Evolutionary conservation across 352 stramenopile genomes (phyloP).

Genomic region (Globisporangium uncinulatum): DNA sequence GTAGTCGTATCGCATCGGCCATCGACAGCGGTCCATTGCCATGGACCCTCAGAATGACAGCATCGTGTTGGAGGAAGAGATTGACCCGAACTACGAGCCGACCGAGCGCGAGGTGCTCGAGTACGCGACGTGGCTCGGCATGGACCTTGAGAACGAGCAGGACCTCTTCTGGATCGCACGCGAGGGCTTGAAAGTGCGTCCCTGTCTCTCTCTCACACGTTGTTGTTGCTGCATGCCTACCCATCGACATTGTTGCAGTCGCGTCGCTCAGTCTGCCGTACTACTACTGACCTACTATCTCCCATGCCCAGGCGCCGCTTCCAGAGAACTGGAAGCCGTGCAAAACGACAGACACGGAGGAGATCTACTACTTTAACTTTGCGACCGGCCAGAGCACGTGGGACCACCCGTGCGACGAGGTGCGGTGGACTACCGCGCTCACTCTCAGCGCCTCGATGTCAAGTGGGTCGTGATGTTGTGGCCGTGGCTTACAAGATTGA

Average conservation of each 20-base stretch:
- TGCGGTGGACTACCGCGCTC: conserved; percentile 3
- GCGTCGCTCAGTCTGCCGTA: not conserved
- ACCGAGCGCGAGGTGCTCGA: conserved; percentile 89
- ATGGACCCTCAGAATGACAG: conserved; percentile 67
- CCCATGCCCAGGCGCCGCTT: conserved; percentile 56
- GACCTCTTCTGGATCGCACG: conserved; percentile 94
- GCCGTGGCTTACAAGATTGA: not conserved
- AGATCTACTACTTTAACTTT: conserved; percentile 98
- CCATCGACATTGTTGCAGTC: not conserved
- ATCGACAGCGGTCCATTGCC: not conserved
- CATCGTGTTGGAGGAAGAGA: conserved; percentile 93
- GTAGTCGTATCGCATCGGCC: too few relatives aligned
- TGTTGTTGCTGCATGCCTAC: not conserved
- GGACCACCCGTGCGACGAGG: conserved; percentile 93
- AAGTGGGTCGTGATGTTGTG: conserved; percentile 2
- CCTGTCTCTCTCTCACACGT: not conserved
- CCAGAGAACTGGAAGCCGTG: conserved; percentile 95
- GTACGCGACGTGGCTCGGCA: conserved; percentile 95
- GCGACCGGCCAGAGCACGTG: conserved; percentile 88
- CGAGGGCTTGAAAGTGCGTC: conserved; percentile 79
- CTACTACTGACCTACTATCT: too few relatives aligned
- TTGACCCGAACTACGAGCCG: conserved; percentile 94
- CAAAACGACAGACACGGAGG: conserved; percentile 93
- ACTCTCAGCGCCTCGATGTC: not conserved
- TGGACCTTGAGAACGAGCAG: conserved; percentile 89